Base-by-base conservation (phyloP, 495 filamentous ascomycete species). In the Emericellopsis terricola region DNA sequence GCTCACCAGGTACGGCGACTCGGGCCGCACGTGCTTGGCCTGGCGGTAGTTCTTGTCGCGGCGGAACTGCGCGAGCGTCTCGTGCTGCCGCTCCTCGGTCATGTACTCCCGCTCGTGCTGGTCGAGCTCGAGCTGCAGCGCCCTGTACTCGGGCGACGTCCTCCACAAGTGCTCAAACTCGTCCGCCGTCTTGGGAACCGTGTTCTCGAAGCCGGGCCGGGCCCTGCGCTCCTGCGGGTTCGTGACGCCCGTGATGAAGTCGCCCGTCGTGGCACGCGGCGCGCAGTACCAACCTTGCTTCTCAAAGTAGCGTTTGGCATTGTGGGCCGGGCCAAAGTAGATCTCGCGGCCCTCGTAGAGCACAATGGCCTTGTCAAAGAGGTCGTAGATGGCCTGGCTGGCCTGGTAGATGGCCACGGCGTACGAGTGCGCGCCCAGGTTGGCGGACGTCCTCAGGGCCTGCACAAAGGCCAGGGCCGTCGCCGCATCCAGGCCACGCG, bases 161-260 rank as follows among this genome's bases (percentile, higher is more conserved):
- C 42, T 47, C 54, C 52, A 59, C 19, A 43, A 67, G 60, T 13
- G 48, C 43, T 56, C 82, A 65, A 33, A 87, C 52, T 49, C 79
- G 63, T 53, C 68, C 52, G 17, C 74, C 47, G 19, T 77, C 69
- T 53, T 73, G 61, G 23, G 82, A 62, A 36, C 71, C 59, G 24
- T 64, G 4, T 50, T 60, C 43, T 83, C 76, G 39, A 64, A 71
- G 3, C 77, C 81, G 8, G 60, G 55, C 11, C 73, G 69, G 39
- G 76, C 69, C 13, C 64, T 57, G 13, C 81, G 62, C 36, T 81
- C 78, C n/a, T 62, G 61, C 2, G 73, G 69, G 46, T 81, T 78
- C n/a, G 80, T 83, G 17, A 84, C 58, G 6, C 76, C 72, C 10
- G 81, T 86, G 13, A 89, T 53, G 57, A 85, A 72, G 60, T 82